Conservation (phyloP, 2,329 filamentous ascomycete genomes). For the Ascochyta rabiei region DNA sequence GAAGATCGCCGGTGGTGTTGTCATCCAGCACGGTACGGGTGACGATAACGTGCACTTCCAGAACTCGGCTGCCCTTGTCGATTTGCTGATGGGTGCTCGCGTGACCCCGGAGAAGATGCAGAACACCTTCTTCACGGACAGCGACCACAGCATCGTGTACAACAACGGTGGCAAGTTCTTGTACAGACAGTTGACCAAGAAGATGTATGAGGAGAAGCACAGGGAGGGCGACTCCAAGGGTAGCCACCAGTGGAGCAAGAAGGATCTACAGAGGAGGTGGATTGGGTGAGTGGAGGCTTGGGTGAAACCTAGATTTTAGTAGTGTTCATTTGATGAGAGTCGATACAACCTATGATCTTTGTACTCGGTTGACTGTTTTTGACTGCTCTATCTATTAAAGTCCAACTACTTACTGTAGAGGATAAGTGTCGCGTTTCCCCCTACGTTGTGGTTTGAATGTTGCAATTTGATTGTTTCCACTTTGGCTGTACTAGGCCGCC, state of each 20-base stretch:
- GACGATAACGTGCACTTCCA: conserved; percentile 78
- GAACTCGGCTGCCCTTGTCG: conserved; percentile 66
- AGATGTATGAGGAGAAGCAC: conserved; percentile 67
- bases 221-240: conserved; percentile 49
- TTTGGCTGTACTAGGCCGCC: too few species aligned
- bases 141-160: conserved; percentile 66
- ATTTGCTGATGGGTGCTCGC: conserved; percentile 64
- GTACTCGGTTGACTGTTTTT: not conserved
- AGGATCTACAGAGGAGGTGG: conserved; percentile 25
- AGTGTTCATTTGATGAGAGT: not conserved
- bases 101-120: conserved; percentile 67
- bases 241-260: conserved; percentile 57
- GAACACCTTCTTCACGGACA: conserved; percentile 70
- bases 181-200: conserved; percentile 67
- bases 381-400: too few species aligned
- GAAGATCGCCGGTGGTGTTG: conserved; percentile 64
- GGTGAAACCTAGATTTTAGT: too few species aligned
- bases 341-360: not conserved
- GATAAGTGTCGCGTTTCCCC: too few species aligned
- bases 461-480: too few species aligned
- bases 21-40: conserved; percentile 69
- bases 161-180: conserved; percentile 62
- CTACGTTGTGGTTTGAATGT: too few species aligned
- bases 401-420: too few species aligned
- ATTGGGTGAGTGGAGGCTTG: conserved; percentile 4